phyloP scores from a whole-genome alignment of 345 rosid genomes.

The Eucalyptus caleyi region DNA sequence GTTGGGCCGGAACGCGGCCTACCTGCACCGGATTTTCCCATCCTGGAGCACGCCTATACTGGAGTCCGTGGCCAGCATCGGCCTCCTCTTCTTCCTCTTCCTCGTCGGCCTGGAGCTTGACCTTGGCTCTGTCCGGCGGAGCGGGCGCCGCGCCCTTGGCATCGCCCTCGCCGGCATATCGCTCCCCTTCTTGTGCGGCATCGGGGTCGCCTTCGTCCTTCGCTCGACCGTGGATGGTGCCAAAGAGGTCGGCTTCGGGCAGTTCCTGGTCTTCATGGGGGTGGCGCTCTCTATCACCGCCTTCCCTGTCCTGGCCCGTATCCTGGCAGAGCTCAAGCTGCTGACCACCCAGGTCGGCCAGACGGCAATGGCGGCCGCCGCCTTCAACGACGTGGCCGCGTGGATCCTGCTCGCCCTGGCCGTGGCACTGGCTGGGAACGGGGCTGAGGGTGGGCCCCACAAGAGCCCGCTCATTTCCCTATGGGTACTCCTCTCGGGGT shows the following conservation, averaged over 20 bases:
- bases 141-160: slow-evolving; percentile 20
- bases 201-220: slow-evolving; percentile 36
- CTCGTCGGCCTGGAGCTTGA: slow-evolving; percentile 62
- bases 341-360: slow-evolving; percentile 61
- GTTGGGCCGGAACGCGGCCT: slow-evolving; percentile 31
- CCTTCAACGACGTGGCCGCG: slow-evolving; percentile 80
- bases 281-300: slow-evolving; percentile 93
- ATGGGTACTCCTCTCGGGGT: slow-evolving; percentile 67
- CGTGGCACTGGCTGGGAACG: slow-evolving; percentile 60
- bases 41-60: slow-evolving; percentile 34
- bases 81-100: slow-evolving; percentile 53
- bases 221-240: slow-evolving; percentile 29
- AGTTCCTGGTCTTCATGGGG: slow-evolving; percentile 78
- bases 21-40: slow-evolving; percentile 32
- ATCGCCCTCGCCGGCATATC: slow-evolving; percentile 48
- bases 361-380: slow-evolving; percentile 90
- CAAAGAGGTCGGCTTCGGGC: slow-evolving; percentile 42
- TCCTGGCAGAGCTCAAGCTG: slow-evolving; percentile 82
- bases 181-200: slow-evolving; percentile 40
- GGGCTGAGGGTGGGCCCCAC: slow-evolving; percentile 13
- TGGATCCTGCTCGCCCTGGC: slow-evolving; percentile 81
- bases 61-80: slow-evolving; percentile 44
- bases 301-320: slow-evolving; percentile 85
- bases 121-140: slow-evolving; percentile 19
- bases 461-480: slow-evolving; percentile 56